A percentile compares a stretch with the other conserved stretches of the same genome.
phyloP scores from a whole-genome alignment of 179 eudicot genomes.

The Silene coronaria region DNA sequence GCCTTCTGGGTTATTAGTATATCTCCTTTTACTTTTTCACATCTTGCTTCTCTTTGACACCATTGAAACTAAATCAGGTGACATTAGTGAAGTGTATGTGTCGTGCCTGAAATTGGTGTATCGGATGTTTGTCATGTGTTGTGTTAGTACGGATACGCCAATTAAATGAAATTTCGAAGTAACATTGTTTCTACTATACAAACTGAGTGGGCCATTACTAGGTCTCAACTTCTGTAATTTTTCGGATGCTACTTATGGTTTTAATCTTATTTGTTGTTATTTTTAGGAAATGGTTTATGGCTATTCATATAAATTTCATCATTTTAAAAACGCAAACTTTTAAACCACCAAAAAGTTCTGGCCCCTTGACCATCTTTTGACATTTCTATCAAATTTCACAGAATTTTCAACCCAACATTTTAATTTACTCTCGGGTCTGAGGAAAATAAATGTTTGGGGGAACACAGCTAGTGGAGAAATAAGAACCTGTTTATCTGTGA shows the following conservation, averaged over 20 bases:
- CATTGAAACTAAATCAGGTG: too few relatives aligned
- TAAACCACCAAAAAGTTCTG: too few relatives aligned
- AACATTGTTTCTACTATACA: neutral
- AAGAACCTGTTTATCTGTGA: neutral
- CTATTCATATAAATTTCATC: neutral
- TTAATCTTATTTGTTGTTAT: neutral
- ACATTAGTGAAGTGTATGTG: too few relatives aligned
- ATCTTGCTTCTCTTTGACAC: too few relatives aligned
- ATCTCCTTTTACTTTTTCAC: too few relatives aligned
- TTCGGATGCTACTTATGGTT: neutral
- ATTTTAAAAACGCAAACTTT: neutral
- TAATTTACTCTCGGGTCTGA: neutral
- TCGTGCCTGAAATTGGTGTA: too few relatives aligned
- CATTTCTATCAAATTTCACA: too few relatives aligned
- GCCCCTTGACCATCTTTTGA: too few relatives aligned
- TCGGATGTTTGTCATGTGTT: too few relatives aligned
- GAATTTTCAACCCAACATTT: neutral
- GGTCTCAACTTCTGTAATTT: neutral
- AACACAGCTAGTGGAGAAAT: neutral
- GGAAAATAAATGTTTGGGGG: neutral
- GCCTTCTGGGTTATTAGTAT: too few relatives aligned
- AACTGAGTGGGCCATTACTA: neutral
- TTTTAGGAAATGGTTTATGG: neutral
- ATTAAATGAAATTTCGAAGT: too few relatives aligned
- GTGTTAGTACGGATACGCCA: too few relatives aligned